Conservation (phyloP, 2,329 filamentous ascomycete genomes). For the Cladosporium velox region DNA sequence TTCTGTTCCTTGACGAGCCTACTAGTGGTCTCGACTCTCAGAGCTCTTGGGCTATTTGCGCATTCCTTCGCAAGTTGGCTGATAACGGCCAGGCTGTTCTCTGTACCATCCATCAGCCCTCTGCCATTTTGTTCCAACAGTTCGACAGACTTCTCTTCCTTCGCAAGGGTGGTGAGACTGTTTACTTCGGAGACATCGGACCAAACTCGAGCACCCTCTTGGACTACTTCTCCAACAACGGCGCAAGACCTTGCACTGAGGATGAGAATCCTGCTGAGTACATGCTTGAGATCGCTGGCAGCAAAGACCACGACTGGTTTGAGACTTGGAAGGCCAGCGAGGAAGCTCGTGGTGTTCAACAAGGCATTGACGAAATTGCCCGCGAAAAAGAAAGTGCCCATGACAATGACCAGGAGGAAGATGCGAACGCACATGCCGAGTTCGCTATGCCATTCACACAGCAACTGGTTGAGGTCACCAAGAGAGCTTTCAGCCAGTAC, state of each 20-base stretch:
- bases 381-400: constrained; percentile 35
- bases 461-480: constrained; percentile 42
- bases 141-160: constrained; percentile 82
- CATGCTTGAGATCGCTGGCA: constrained; percentile 61
- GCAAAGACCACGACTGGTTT: constrained; percentile 45
- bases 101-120: constrained; percentile 90
- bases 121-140: constrained; percentile 83
- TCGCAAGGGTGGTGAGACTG: constrained; percentile 74
- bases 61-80: constrained; percentile 74
- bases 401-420: constrained; percentile 31
- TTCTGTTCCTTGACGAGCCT: constrained; percentile 78
- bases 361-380: constrained; percentile 44
- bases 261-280: constrained; percentile 73
- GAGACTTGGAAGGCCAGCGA: constrained; percentile 42
- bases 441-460: constrained; percentile 46
- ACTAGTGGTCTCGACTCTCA: constrained; percentile 74
- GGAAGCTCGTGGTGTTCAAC: constrained; percentile 37
- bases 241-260: constrained; percentile 25
- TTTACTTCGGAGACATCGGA: constrained; percentile 86
- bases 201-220: constrained; percentile 71
- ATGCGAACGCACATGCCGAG: constrained; percentile 42
- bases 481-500: constrained; percentile 49
- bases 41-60: constrained; percentile 75
- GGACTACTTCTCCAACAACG: constrained; percentile 48
- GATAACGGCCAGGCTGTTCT: constrained; percentile 83